These are phyloP conservation scores for Ogataea thermomethanolica DNA, from an alignment of 805 yeast genomes.

Conservation along the genomic window DNA sequence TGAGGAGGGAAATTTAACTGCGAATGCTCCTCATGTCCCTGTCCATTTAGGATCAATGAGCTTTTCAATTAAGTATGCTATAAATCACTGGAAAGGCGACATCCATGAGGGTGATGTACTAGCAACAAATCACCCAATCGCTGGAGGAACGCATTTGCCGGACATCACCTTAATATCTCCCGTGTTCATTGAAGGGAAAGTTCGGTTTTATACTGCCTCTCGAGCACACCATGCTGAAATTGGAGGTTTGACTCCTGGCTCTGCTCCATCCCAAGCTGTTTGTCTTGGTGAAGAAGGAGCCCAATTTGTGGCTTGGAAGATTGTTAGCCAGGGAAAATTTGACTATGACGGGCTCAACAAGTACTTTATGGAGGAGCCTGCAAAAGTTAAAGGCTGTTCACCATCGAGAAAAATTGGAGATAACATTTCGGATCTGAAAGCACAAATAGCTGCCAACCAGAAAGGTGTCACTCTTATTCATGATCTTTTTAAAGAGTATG, in stretches of 20 bases:
- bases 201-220: constrained; percentile 53
- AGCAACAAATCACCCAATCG: constrained; percentile 42
- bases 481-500: constrained; percentile 43
- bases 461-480: constrained; percentile 46
- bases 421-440: constrained; percentile 48
- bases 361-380: constrained; percentile 47
- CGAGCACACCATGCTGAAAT: constrained; percentile 64
- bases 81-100: constrained; percentile 38
- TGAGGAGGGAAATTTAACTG: constrained; percentile 36
- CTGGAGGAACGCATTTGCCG: constrained; percentile 47
- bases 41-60: constrained; percentile 48
- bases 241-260: constrained; percentile 57
- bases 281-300: constrained; percentile 56
- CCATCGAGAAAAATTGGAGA: constrained; percentile 57
- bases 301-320: constrained; percentile 49
- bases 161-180: constrained; percentile 58
- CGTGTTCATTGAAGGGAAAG: constrained; percentile 43
- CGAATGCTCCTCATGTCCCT: constrained; percentile 39
- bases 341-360: constrained; percentile 51
- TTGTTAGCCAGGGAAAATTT: constrained; percentile 46
- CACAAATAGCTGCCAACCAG: constrained; percentile 49
- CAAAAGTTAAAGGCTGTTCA: constrained; percentile 45
- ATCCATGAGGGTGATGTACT: constrained; percentile 43
- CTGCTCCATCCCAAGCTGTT: constrained; percentile 53
- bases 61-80: constrained; percentile 37